These are phyloP conservation scores for Alternaria ethzedia DNA, from an alignment of 2,329 filamentous ascomycete species.

Conservation along the genomic window DNA sequence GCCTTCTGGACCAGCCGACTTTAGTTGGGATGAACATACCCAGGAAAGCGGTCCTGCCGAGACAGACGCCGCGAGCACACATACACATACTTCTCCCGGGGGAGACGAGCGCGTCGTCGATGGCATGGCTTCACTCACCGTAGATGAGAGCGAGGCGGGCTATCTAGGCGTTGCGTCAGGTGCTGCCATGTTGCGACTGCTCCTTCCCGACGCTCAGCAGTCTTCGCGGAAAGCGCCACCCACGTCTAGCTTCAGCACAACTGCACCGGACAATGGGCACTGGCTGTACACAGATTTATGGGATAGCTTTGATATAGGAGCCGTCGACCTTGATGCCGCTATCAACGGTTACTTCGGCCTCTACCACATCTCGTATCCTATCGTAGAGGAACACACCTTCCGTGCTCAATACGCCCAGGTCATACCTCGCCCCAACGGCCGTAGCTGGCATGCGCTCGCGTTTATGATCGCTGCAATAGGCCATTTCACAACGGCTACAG, in stretches of 20 bases:
- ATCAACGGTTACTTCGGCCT: slow-evolving; percentile 56
- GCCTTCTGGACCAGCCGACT: slow-evolving; percentile 3
- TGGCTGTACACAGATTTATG: not conserved
- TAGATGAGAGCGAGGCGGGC: slow-evolving; percentile 46
- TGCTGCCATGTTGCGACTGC: slow-evolving; percentile 51
- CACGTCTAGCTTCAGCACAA: not conserved
- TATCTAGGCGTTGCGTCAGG: slow-evolving; percentile 57
- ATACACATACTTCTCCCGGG: not conserved
- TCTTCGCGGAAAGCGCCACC: not conserved
- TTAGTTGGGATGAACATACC: slow-evolving; percentile 3
- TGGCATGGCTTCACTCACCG: not conserved
- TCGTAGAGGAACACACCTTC: slow-evolving; percentile 57
- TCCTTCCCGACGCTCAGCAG: slow-evolving; percentile 7
- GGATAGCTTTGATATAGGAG: not conserved
- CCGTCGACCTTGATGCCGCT: not conserved
- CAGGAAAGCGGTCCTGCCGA: not conserved
- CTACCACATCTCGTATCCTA: slow-evolving; percentile 56
- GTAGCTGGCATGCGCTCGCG: slow-evolving; percentile 25
- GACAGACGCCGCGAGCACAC: not conserved
- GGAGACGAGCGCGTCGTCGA: not conserved
- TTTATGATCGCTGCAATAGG: not conserved
- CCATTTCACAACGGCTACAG: slow-evolving; percentile 1
- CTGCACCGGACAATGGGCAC: not conserved
- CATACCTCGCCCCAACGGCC: slow-evolving; percentile 43
- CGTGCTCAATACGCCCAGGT: slow-evolving; percentile 55